Percentiles rank a stretch among this genome's conserved stretches.
Conservation (phyloP, 192 early-diverging fungal species). For the Entomortierella beljakovae region DNA sequence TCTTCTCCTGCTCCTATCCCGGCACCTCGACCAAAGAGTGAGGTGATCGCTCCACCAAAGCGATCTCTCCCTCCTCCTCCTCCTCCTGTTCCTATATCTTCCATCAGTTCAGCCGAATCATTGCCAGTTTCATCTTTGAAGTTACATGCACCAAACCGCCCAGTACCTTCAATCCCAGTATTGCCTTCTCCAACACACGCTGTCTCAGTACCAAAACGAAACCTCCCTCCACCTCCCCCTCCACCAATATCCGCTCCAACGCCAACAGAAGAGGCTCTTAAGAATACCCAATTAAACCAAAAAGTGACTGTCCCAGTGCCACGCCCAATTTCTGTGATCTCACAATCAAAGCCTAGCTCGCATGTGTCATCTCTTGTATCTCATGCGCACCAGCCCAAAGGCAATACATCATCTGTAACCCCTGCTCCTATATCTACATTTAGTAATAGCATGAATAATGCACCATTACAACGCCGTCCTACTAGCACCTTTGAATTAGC, state of each 20-base stretch:
- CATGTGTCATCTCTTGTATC: conserved; percentile 3
- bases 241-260: not conserved
- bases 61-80: conserved; percentile 34
- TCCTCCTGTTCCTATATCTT: conserved; percentile 4
- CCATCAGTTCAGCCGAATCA: not conserved
- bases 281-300: not conserved
- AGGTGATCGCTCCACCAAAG: conserved; percentile 8
- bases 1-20: conserved; percentile 10
- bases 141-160: conserved; percentile 6
- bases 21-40: conserved; percentile 30
- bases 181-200: not conserved
- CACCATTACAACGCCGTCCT: conserved; percentile 9
- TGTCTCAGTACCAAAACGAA: conserved; percentile 15
- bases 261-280: not conserved
- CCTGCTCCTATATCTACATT: not conserved
- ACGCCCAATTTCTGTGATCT: not conserved
- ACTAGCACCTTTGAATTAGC: conserved; percentile 7
- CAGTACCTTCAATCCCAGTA: not conserved
- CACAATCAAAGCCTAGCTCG: conserved; percentile 4
- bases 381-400: not conserved
- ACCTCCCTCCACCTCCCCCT: conserved; percentile 13
- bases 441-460: not conserved
- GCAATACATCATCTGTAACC: not conserved
- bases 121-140: not conserved
- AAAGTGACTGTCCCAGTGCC: not conserved